Base-by-base conservation (phyloP, 2,329 filamentous ascomycete species). In the Penicillium sp. region DNA sequence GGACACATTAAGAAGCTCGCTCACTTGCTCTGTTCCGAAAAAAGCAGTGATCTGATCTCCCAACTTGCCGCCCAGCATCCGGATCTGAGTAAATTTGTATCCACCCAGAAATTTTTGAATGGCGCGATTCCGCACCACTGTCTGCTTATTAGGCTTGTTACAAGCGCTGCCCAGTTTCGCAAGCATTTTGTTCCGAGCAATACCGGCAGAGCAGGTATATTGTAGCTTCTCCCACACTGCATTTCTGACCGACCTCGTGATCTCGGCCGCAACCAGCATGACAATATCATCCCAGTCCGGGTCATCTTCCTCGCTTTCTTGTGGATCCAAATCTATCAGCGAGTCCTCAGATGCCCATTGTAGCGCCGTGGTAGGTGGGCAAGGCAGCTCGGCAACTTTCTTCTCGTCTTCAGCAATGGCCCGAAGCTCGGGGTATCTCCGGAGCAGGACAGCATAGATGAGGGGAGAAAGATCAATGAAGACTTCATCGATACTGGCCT, bases 201-300 rank as follows among this genome's bases (percentile, higher is more conserved):
- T 81, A 7, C 95, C 95, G 0, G 87, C 93, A 7, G 93, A 96
- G 75, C 93, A 97, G 4, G 93, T 98, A 72, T 97, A 99, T 53
- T 87, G 85, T 52, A 98, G 78, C 62, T 83, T 81, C 46, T 89
- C 82, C 63, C 83, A 86, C 56, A 99, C 83, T 50, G 84, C 80
- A 23, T 80, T 80, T 50, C 95, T 86, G 19, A 98, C 83, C 58
- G 86, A 82, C 21, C 91, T 85, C 33, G 97, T 87, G 66, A 98
- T 95, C 70, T 97, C 92, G 2, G 92, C 93, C 0, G 90, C 95
- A 68, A 97, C 86, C 29, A 91, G 81, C 71, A 96, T 90, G 16
- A 86, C 90, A 63, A 98, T 83, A 78, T 99, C 95, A 73, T 99
- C 93, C 95, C 95, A 99, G 75, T 99, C 95, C 1, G 92, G 91